phyloP scores from a whole-genome alignment of 2,329 filamentous ascomycete species.

The Colletotrichum spaethianum region DNA sequence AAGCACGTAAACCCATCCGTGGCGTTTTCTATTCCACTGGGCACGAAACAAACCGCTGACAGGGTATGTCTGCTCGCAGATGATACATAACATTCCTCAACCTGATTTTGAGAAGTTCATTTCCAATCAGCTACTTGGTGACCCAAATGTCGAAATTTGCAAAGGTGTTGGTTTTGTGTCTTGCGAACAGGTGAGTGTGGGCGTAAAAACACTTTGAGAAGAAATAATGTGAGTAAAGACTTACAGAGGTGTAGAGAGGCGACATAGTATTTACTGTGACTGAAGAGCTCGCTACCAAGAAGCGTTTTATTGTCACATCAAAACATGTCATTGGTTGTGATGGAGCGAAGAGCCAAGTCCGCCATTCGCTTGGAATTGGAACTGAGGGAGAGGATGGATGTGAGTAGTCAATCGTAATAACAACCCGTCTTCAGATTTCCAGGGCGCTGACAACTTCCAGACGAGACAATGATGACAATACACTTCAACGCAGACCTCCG shows the following conservation, averaged over 20 bases:
- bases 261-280: slow-evolving; percentile 48
- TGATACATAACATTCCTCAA: slow-evolving; percentile 61
- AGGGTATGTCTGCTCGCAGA: slow-evolving; percentile 32
- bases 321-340: slow-evolving; percentile 54
- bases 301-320: slow-evolving; percentile 48
- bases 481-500: slow-evolving; percentile 59
- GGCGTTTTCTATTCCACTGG: background rate
- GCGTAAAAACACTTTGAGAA: too few species aligned
- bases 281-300: slow-evolving; percentile 47
- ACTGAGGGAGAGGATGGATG: slow-evolving; percentile 60
- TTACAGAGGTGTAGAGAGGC: slow-evolving; percentile 32
- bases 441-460: slow-evolving; percentile 44
- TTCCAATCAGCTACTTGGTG: slow-evolving; percentile 44
- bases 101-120: slow-evolving; percentile 54
- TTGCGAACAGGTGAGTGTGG: slow-evolving; percentile 49
- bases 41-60: background rate
- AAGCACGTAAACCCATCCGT: slow-evolving; percentile 7
- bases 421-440: too few species aligned
- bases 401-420: slow-evolving; percentile 40
- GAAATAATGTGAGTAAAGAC: background rate
- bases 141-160: slow-evolving; percentile 48
- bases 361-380: slow-evolving; percentile 50
- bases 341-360: slow-evolving; percentile 52
- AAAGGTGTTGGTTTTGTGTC: slow-evolving; percentile 52
- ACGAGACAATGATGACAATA: slow-evolving; percentile 63